Percentiles rank a stretch among this genome's conserved stretches.
Conservation (phyloP, 148 eudicot genomes). For the Silene conica region DNA sequence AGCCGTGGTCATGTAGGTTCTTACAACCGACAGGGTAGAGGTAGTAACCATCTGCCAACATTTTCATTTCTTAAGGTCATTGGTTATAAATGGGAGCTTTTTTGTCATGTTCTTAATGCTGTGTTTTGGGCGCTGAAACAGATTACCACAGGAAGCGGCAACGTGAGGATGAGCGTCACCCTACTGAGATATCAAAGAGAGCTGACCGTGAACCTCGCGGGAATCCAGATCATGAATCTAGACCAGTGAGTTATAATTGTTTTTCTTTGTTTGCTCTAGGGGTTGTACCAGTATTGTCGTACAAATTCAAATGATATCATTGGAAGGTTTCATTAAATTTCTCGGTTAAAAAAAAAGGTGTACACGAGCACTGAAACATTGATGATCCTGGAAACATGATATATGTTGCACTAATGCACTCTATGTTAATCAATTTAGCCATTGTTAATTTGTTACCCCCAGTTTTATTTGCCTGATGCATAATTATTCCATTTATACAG, state of each 20-base stretch:
- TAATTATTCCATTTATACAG: constrained; percentile 31
- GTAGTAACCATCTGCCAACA: constrained; percentile 21
- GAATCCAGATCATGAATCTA: constrained; percentile 65
- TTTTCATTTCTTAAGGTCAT: neutral
- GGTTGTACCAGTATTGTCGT: too few species aligned
- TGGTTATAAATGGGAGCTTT: neutral
- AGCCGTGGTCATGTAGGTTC: constrained; percentile 61
- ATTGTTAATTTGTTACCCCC: too few species aligned
- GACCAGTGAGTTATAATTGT: constrained; percentile 57
- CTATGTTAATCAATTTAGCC: too few species aligned
- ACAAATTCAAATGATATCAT: too few species aligned
- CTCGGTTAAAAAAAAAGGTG: too few species aligned
- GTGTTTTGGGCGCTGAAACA: constrained; percentile 22
- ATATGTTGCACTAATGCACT: too few species aligned
- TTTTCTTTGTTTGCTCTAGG: too few species aligned
- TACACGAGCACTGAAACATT: too few species aligned
- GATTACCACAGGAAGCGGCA: constrained; percentile 73
- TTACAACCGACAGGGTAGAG: constrained; percentile 64
- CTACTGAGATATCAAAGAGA: constrained; percentile 65
- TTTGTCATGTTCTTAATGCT: neutral
- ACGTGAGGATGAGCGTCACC: constrained; percentile 80
- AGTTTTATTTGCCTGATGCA: neutral
- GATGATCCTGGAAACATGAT: too few species aligned
- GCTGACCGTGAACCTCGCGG: constrained; percentile 61
- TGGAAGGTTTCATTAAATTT: too few species aligned